Base-by-base conservation (phyloP, 768 basidiomycete species). In the Boletales sp. region DNA sequence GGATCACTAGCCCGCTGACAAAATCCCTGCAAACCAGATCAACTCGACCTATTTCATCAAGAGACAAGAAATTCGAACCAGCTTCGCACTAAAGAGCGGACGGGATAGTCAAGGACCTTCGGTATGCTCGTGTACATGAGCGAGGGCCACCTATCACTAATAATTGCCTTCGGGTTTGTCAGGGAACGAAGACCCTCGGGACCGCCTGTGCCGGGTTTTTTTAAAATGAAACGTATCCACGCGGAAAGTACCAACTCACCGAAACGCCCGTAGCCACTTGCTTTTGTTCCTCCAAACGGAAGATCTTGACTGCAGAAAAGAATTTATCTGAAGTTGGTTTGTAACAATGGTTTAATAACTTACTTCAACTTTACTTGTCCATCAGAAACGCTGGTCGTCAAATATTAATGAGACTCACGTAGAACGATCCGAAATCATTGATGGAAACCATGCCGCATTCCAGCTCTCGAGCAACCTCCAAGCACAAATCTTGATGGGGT, bases 401-500 rank as follows among this genome's bases (percentile, higher is more conserved):
- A 47, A 41, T 32, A 41, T 17, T 30, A 13, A 35, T 32, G 29
- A 11, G 53, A 74, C 84, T 74, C 62, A 90, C 84, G 63, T 93
- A 92, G 71, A 84, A 92, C 8, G 87, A 86, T 12, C 81, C 93
- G 63, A 92, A 97, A 71, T 98, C 97, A 59, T 98, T 98, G 54
- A 97, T 77, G 17, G 94, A 86, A 4, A 98, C 95, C 97, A 99
- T 98, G 40, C 95, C 95, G 59, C 92, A 94, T 45, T 95, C 83
- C 44, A 99, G 72, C 42, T 75, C 72, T 57, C 83, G 83, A 27
- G 94, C 94, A 18, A 98, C 86, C 42, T 85, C 74, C 46, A 90
- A 57, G 61, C 91, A 93, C 38, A 87, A 72, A 36, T 79, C 77
- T 65, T 87, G 86, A 62, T 90, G 82, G 10, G 86, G 86, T 9